These are phyloP conservation scores for Phalaenopsis aphrodite DNA, from an alignment of 106 monocot genomes.

Conservation along the genomic window DNA sequence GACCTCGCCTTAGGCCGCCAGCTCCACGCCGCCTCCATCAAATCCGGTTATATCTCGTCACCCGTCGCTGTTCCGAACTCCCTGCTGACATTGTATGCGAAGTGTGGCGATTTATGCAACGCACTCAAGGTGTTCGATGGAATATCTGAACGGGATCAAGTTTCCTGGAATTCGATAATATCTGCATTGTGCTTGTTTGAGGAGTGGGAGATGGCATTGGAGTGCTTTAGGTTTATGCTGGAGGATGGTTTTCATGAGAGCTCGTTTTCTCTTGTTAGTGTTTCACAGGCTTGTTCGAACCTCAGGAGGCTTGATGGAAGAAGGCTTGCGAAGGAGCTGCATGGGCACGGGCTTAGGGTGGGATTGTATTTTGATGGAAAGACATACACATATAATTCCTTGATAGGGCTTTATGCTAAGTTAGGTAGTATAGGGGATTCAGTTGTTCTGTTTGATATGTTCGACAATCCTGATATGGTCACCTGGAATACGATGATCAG, in stretches of 20 bases:
- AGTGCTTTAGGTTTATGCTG: constrained; percentile 42
- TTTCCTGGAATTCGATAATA: constrained; percentile 87
- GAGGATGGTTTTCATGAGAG: constrained; percentile 25
- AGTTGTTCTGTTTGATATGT: constrained; percentile 41
- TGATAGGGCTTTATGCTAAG: constrained; percentile 75
- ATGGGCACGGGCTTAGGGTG: constrained; percentile 48
- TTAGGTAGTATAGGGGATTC: constrained; percentile 51
- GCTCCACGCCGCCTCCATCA: constrained; percentile 63
- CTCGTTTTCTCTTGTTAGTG: constrained; percentile 81
- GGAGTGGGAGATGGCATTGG: constrained; percentile 47
- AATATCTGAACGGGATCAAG: constrained; percentile 47
- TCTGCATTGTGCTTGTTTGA: constrained; percentile 64
- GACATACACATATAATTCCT: constrained; percentile 53
- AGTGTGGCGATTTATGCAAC: constrained; percentile 74
- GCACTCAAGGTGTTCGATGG: constrained; percentile 50
- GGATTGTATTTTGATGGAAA: constrained; percentile 43
- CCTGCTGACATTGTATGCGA: constrained; percentile 86
- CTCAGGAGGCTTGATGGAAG: constrained; percentile 23
- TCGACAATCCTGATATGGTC: constrained; percentile 34
- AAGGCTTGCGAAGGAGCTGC: constrained; percentile 48
- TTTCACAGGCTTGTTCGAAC: constrained; percentile 43
- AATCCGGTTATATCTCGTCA: constrained; percentile 32
- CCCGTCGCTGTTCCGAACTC: constrained; percentile 68
- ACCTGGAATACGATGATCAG: constrained; percentile 93
- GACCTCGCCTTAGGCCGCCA: constrained; percentile 35